Conservation (phyloP, 2,329 filamentous ascomycete genomes). For the Xylariaceae sp. region DNA sequence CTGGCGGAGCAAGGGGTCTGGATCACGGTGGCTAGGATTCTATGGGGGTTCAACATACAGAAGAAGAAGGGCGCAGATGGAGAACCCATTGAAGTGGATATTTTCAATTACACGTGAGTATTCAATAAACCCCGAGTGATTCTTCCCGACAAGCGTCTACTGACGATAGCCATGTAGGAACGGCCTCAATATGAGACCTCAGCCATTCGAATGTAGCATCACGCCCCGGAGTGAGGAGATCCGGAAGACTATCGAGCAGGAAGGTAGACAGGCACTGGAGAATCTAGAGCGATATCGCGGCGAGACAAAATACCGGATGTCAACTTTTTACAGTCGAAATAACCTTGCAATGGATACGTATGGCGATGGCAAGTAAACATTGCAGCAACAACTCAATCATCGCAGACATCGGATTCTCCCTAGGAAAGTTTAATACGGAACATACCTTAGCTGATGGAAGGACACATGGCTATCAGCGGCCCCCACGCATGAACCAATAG, state of each 20-base stretch:
- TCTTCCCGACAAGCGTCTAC: neutral
- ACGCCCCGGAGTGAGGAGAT: constrained; percentile 57
- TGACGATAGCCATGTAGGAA: constrained; percentile 47
- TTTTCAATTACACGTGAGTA: constrained; percentile 61
- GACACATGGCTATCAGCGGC: too few relatives aligned
- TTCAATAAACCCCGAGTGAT: constrained; percentile 5
- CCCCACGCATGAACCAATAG: too few relatives aligned
- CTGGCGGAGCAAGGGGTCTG: constrained; percentile 67
- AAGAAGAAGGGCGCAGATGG: constrained; percentile 48
- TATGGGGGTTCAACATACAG: constrained; percentile 64
- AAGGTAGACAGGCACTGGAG: constrained; percentile 58
- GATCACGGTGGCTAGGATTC: constrained; percentile 61
- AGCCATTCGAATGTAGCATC: constrained; percentile 61
- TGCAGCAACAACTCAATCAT: neutral
- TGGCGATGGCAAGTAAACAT: constrained; percentile 31
- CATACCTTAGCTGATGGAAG: neutral
- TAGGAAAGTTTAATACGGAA: neutral
- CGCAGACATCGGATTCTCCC: neutral
- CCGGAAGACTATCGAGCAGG: constrained; percentile 55
- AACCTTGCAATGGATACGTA: constrained; percentile 43
- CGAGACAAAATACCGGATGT: constrained; percentile 64
- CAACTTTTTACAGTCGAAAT: constrained; percentile 54
- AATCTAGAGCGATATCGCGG: constrained; percentile 60
- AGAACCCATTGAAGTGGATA: constrained; percentile 59
- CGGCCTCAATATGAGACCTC: constrained; percentile 64